Evolutionary conservation across 768 basidiomycete species (phyloP), one percentile per base, ranked within the genome.

Genomic region (Albatrellus ellisii): DNA sequence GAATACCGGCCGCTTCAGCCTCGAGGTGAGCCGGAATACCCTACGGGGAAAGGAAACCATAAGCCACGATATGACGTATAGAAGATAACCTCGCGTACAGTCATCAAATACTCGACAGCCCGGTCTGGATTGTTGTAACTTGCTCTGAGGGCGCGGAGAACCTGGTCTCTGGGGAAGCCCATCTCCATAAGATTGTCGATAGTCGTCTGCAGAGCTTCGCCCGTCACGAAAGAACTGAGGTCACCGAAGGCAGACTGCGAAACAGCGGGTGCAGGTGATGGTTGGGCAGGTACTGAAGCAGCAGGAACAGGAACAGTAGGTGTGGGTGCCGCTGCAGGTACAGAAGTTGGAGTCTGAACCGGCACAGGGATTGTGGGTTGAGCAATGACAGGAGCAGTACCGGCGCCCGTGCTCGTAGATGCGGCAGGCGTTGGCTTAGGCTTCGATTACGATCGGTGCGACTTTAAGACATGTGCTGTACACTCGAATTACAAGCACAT

Each of bases 101-200:
- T 94, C 75, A 98, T 81, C 42, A 99, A 65, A 61, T 99, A 99
- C 59, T 99, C 95, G n/a, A 90, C 94, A 6, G 95, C 95, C 24
- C 95, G 75, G 53, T 98, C 91, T 6, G 95, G 86, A 62, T 99
- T 98, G 62, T 99, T 99, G 65, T 73, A 99, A 56, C 87, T 91
- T 21, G 92, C 95, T 45, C 89, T 70, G 58, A 99, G 58, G 3
- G 92, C 91, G 12, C 79, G 73, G 54, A 78, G 60, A 31, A 97
- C 88, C 54, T 88, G 75, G 3, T 91, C 90, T 28, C 79, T 71
- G 46, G 74, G 71, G 53, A 92, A 98, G 6, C 95, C 95, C 95
- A 99, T 98, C 51, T 89, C 87, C 28, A 78, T 63, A 75, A 99
- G 90, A 56, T 82, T 82, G 37, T 65, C 61, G 51, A 97, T 79